These are phyloP conservation scores for Anthoceros angustus DNA, from an alignment of 225 moss, liverwort and hornwort genomes.

Conservation along the genomic window DNA sequence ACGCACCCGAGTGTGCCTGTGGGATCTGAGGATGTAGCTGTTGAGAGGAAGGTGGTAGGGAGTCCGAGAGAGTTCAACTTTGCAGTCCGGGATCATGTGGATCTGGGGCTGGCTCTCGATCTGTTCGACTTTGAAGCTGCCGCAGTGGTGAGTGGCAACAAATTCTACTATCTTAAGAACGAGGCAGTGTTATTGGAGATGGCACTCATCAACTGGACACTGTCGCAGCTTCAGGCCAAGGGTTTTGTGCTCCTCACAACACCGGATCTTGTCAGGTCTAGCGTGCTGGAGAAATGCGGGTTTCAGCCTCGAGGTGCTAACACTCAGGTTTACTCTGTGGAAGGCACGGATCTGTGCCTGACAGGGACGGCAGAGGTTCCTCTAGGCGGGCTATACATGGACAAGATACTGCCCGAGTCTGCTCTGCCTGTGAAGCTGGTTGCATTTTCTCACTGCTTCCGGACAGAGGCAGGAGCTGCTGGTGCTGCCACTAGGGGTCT, in stretches of 20 bases:
- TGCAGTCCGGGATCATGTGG: conserved; percentile 70
- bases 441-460: conserved; percentile 93
- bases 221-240: conserved; percentile 49
- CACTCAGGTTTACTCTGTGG: conserved; percentile 96
- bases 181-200: conserved; percentile 96
- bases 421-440: conserved; percentile 72
- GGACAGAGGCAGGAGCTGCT: conserved; percentile 98
- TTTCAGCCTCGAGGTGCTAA: conserved; percentile 96
- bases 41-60: conserved; percentile 73
- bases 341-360: conserved; percentile 87
- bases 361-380: conserved; percentile 97
- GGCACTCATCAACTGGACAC: conserved; percentile 90
- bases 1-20: conserved; percentile 86
- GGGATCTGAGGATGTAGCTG: conserved; percentile 71
- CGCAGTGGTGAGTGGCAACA: conserved; percentile 85
- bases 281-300: conserved; percentile 88
- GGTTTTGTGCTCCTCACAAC: conserved; percentile 81
- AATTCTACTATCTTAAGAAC: conserved; percentile 96
- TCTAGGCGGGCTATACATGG: conserved; percentile 91
- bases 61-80: conserved; percentile 48
- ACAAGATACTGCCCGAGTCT: conserved; percentile 53
- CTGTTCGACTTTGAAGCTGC: conserved; percentile 88
- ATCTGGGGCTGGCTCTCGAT: conserved; percentile 74
- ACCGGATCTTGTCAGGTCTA: conserved; percentile 81
- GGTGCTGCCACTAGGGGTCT: conserved; percentile 96